Evolutionary conservation across 1,284 basidiomycete species (phyloP), one percentile per base, ranked within the genome.

Genomic region (Microbotryum scabiosae): DNA sequence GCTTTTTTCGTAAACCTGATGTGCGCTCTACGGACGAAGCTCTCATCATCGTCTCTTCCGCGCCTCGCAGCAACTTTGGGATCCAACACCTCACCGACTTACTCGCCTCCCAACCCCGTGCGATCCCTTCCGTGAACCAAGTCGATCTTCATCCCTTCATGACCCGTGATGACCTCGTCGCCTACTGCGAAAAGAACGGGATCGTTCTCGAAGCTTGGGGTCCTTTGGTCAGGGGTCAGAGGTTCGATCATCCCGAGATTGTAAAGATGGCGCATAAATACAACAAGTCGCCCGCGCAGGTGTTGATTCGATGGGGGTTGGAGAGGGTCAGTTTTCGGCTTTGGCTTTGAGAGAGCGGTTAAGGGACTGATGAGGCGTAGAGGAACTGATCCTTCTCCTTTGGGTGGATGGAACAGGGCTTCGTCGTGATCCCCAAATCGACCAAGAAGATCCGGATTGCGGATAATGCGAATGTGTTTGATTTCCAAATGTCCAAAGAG

Each of bases 71-170:
- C 41, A 68, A 69, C 65, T 69, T 69, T 47, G 67, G 83, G 7
- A 75, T 89, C 51, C 81, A 84, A 53, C 90, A 93, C 72, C 79
- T 94, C 5, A 81, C 88, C 72, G 85, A 89, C 71, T 83, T 94
- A 25, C 83, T 3, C 83, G 84, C 10, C 75, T 80, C 54, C 79
- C 82, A 65, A 74, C 80, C 72, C 47, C 69, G 70, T 46, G 64
- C 67, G 51, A 51, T 62, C 26, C 90, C 90, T 1, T 78, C 84
- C 1, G 84, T 92, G 51, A 90, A 93, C 74, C 90, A 94, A 72
- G 84, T 93, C 58, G 59, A 88, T 83, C 78, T 90, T 8, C 88
- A 91, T 71, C 89, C 90, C 0, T 84, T 86, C 68, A 90, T 87
- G 75, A 88, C 91, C 71, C 88, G 90, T 64, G 78, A 78, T 49